These are phyloP conservation scores for Fomes fomentarius DNA, from an alignment of 1,284 basidiomycete species.

Conservation along the genomic window DNA sequence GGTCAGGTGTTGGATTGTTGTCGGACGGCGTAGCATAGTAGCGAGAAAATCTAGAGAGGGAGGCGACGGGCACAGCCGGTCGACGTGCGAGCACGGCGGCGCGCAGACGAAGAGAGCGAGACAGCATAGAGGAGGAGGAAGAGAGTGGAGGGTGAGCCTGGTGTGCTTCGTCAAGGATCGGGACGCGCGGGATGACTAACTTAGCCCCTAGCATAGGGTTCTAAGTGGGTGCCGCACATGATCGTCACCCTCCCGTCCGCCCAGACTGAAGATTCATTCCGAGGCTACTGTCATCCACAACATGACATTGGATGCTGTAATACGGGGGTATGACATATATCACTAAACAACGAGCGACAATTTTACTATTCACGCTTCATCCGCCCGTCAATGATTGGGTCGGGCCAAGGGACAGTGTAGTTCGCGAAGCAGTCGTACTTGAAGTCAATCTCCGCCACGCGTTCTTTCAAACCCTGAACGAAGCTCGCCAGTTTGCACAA, in stretches of 20 bases:
- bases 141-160: conserved; percentile 15
- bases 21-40: conserved; percentile 47
- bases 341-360: no score
- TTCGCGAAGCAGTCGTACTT: conserved; percentile 28
- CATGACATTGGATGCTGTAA: background rate
- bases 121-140: conserved; percentile 40
- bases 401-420: conserved; percentile 25
- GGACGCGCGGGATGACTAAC: conserved; percentile 30
- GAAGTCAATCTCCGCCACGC: conserved; percentile 29
- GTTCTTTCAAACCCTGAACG: conserved; percentile 28
- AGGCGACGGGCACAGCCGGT: conserved; percentile 35
- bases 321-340: background rate
- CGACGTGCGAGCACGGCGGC: conserved; percentile 40
- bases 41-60: conserved; percentile 38
- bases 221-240: conserved; percentile 9
- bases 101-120: conserved; percentile 40
- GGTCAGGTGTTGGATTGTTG: conserved; percentile 32
- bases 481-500: conserved; percentile 28
- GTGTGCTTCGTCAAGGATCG: conserved; percentile 5
- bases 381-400: conserved; percentile 26
- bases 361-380: no score
- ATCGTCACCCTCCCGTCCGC: conserved; percentile 13
- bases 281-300: background rate
- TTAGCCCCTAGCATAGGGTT: conserved; percentile 25
- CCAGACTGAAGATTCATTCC: background rate